A percentile compares a stretch with the other conserved stretches of the same genome.
Conservation (phyloP, 352 stramenopile genomes). For the Peronospora tabacina region DNA sequence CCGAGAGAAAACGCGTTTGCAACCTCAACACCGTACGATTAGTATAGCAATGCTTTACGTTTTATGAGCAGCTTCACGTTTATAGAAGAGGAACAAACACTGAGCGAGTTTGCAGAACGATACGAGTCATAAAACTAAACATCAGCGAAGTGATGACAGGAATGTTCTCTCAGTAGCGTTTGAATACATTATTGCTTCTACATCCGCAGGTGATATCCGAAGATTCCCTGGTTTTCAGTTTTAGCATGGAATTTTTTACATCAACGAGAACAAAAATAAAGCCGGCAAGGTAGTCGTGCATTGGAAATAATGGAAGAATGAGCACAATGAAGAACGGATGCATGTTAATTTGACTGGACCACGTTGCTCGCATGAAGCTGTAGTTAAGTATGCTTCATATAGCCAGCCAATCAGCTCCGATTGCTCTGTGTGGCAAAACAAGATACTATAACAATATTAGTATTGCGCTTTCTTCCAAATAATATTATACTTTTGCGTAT, state of each 20-base stretch:
- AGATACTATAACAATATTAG: no score
- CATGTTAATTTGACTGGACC: slow-evolving; percentile 19
- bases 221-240: slow-evolving; percentile 39
- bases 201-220: slow-evolving; percentile 29
- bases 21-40: slow-evolving; percentile 68
- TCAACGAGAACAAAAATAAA: slow-evolving; percentile 39
- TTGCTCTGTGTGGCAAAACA: no score
- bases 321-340: neutral
- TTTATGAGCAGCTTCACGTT: slow-evolving; percentile 45
- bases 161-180: slow-evolving; percentile 63
- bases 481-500: neutral
- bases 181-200: slow-evolving; percentile 72
- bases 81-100: slow-evolving; percentile 35
- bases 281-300: neutral
- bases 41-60: slow-evolving; percentile 41
- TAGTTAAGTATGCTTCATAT: neutral
- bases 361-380: slow-evolving; percentile 6
- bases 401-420: slow-evolving; percentile 14
- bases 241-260: slow-evolving; percentile 81
- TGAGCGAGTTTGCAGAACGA: slow-evolving; percentile 56
- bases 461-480: no score
- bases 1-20: slow-evolving; percentile 31
- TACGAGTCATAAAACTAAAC: neutral
- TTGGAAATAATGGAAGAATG: slow-evolving; percentile 4
- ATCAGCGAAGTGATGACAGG: neutral